Conservation (phyloP, 2,329 filamentous ascomycete species). For the Alternaria solani region DNA sequence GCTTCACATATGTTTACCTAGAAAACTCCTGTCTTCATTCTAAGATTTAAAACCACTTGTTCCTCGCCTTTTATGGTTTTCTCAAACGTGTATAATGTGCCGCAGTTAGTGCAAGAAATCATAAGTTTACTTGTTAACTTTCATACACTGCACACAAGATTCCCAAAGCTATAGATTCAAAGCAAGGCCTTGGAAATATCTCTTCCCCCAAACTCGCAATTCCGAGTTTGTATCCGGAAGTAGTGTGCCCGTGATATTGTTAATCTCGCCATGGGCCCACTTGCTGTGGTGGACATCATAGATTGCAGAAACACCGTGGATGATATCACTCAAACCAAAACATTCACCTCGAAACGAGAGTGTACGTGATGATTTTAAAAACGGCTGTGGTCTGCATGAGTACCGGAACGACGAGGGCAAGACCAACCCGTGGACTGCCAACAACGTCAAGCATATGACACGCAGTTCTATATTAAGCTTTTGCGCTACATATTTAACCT, state of each 20-base stretch:
- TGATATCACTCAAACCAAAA: too few relatives aligned
- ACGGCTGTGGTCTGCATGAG: neutral
- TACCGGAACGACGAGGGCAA: neutral
- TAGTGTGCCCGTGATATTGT: too few relatives aligned
- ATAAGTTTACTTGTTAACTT: neutral
- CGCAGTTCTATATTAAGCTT: neutral
- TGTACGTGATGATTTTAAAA: neutral
- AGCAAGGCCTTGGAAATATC: neutral
- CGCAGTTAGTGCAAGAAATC: neutral
- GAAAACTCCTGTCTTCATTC: too few relatives aligned
- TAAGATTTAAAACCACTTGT: neutral
- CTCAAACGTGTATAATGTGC: neutral
- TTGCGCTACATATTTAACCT: neutral
- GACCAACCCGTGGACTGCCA: neutral
- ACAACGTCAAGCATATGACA: neutral
- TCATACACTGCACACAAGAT: too few relatives aligned
- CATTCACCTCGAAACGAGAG: neutral
- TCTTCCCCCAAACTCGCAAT: rapidly evolving
- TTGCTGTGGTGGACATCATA: too few relatives aligned
- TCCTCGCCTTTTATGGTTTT: neutral
- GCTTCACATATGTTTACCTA: neutral
- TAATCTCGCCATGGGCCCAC: too few relatives aligned
- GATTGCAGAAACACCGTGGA: too few relatives aligned
- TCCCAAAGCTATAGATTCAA: too few relatives aligned
- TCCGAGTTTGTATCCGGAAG: too few relatives aligned